phyloP scores from a whole-genome alignment of 225 moss, liverwort and hornwort genomes.

The Sphagnum tenellum region DNA sequence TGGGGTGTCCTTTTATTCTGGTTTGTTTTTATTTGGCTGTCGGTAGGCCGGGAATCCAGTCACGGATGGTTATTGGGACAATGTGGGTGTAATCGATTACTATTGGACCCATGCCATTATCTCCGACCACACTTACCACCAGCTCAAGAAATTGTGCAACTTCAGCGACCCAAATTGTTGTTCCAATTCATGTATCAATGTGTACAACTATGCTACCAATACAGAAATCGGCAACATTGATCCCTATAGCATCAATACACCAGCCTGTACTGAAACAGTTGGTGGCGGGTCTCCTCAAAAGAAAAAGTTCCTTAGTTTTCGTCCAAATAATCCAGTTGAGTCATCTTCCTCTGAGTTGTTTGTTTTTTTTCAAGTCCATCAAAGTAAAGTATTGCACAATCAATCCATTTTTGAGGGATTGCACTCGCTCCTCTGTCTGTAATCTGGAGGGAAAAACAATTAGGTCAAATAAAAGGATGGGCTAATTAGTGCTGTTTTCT shows the following conservation, averaged over 20 bases:
- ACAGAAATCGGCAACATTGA: slow-evolving; percentile 56
- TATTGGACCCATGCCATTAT: slow-evolving; percentile 54
- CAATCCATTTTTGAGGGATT: too few species aligned
- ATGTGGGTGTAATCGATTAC: slow-evolving; percentile 41
- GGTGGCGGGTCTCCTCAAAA: not conserved
- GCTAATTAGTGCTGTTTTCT: not conserved
- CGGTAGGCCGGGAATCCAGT: slow-evolving; percentile 51
- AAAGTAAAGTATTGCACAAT: too few species aligned
- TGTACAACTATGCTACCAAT: slow-evolving; percentile 11
- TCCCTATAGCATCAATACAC: slow-evolving; percentile 40
- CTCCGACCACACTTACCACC: slow-evolving; percentile 40
- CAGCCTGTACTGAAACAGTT: slow-evolving; percentile 9
- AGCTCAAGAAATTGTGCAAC: slow-evolving; percentile 27
- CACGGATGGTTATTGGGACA: slow-evolving; percentile 32
- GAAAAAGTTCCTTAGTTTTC: not conserved
- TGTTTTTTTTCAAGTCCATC: too few species aligned
- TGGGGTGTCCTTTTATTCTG: not conserved
- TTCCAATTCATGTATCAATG: slow-evolving; percentile 10
- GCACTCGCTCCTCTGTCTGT: not conserved
- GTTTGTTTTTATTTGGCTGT: too few species aligned
- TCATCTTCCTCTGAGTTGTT: not conserved
- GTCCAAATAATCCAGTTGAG: slow-evolving; percentile 2
- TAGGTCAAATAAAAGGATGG: not conserved
- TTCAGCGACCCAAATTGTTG: slow-evolving; percentile 15
- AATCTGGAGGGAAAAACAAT: not conserved